phyloP scores from a whole-genome alignment of 176 grass and related monocot genomes.

The Rhynchospora pubera region DNA sequence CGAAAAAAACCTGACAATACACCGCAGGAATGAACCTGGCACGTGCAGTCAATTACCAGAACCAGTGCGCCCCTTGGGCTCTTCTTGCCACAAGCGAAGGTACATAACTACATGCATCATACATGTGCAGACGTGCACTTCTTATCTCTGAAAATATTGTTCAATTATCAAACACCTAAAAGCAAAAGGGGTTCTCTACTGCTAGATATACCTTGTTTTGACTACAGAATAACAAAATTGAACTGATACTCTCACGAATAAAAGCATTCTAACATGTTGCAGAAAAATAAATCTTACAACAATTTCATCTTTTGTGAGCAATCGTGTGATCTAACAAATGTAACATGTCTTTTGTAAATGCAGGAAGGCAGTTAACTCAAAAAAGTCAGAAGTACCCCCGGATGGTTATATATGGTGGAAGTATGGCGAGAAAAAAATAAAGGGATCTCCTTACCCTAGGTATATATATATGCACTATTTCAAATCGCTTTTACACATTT shows the following conservation, averaged over 20 bases:
- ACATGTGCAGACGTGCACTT: background rate
- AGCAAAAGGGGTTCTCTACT: background rate
- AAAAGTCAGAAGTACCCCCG: background rate
- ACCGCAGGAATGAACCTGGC: background rate
- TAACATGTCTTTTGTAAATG: background rate
- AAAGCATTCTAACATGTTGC: background rate
- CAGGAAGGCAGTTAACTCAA: background rate
- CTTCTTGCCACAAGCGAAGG: background rate
- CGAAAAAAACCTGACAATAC: background rate
- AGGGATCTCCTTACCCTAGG: slow-evolving; percentile 15
- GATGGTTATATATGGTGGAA: slow-evolving; percentile 20
- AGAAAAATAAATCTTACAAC: background rate
- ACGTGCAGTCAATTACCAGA: background rate
- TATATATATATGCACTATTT: background rate
- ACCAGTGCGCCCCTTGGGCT: background rate
- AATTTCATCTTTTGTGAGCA: background rate
- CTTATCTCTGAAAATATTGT: background rate
- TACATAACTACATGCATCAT: too few species aligned
- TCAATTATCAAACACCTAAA: too few species aligned
- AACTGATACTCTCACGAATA: background rate
- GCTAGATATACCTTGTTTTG: background rate
- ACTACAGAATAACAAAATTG: background rate
- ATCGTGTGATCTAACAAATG: background rate
- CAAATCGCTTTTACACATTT: background rate
- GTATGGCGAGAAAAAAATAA: background rate